Conservation (phyloP, 441 rosid genomes). For the Dalechampia spathulata region DNA sequence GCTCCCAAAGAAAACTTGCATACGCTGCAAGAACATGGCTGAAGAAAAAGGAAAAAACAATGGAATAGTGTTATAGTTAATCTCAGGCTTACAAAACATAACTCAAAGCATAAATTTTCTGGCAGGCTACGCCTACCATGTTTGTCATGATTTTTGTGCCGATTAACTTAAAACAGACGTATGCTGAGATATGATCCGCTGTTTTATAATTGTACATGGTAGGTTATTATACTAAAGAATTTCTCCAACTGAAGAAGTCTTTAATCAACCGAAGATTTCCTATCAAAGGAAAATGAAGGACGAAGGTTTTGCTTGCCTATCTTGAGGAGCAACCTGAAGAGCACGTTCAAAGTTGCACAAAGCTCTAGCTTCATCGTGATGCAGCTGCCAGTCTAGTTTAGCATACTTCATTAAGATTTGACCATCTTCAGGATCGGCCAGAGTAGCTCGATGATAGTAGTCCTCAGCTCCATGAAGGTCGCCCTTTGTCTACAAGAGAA, state of each 20-base stretch:
- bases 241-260: too few species aligned
- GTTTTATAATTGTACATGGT: too few species aligned
- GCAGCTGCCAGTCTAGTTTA: slow-evolving; percentile 61
- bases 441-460: slow-evolving; percentile 52
- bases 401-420: slow-evolving; percentile 51
- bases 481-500: slow-evolving; percentile 48
- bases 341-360: slow-evolving; percentile 55
- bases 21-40: slow-evolving; percentile 75
- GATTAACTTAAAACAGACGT: too few species aligned
- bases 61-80: too few species aligned
- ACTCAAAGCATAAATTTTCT: too few species aligned
- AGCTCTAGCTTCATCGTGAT: slow-evolving; percentile 58
- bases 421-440: slow-evolving; percentile 64
- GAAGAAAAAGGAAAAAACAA: slow-evolving; percentile 14
- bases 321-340: slow-evolving; percentile 48
- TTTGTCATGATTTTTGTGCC: too few species aligned
- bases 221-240: too few species aligned
- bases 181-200: too few species aligned
- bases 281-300: neutral
- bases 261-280: too few species aligned
- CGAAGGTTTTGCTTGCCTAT: slow-evolving; percentile 39
- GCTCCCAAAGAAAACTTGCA: slow-evolving; percentile 84
- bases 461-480: slow-evolving; percentile 68
- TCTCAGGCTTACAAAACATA: too few species aligned
- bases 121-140: too few species aligned